Conservation (phyloP, 306 rosid genomes). For the Cicer bijugum region DNA sequence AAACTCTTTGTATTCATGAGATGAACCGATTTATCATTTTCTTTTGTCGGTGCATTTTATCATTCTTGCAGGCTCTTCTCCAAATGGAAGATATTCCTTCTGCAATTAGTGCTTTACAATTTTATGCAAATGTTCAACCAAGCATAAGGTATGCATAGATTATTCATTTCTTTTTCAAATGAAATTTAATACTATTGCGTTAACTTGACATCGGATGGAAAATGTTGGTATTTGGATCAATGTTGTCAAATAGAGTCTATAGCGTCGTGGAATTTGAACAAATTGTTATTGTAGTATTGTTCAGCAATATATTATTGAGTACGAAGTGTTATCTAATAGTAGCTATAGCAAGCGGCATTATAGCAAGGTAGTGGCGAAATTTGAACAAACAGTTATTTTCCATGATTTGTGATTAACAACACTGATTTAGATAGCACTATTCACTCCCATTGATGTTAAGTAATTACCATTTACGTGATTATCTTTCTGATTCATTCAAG, state of each 20-base stretch:
- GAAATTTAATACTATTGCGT: slow-evolving; percentile 17
- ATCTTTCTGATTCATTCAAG: slow-evolving; percentile 51
- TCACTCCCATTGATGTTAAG: slow-evolving; percentile 26
- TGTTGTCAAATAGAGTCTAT: no score
- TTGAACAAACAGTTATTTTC: no score
- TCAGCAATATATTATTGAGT: no score
- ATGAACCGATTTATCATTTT: slow-evolving; percentile 19
- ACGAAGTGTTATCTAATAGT: no score
- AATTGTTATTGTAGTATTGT: no score
- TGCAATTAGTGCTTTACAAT: slow-evolving; percentile 87
- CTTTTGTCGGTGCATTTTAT: slow-evolving; percentile 25
- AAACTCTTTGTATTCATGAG: slow-evolving; percentile 20
- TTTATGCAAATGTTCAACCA: slow-evolving; percentile 82
- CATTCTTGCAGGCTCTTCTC: slow-evolving; percentile 76
- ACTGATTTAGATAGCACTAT: background rate
- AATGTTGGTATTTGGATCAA: slow-evolving; percentile 6
- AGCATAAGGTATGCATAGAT: slow-evolving; percentile 71
- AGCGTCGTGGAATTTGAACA: no score
- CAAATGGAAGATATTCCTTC: slow-evolving; percentile 95
- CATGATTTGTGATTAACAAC: no score
- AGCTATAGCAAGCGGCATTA: no score
- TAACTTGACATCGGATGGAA: slow-evolving; percentile 5
- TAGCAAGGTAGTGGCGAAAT: no score
- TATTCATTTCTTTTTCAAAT: background rate
- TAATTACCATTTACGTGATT: slow-evolving; percentile 6